These are phyloP conservation scores for Musa itinerans DNA, from an alignment of 176 grass and related monocot genomes.

Conservation along the genomic window DNA sequence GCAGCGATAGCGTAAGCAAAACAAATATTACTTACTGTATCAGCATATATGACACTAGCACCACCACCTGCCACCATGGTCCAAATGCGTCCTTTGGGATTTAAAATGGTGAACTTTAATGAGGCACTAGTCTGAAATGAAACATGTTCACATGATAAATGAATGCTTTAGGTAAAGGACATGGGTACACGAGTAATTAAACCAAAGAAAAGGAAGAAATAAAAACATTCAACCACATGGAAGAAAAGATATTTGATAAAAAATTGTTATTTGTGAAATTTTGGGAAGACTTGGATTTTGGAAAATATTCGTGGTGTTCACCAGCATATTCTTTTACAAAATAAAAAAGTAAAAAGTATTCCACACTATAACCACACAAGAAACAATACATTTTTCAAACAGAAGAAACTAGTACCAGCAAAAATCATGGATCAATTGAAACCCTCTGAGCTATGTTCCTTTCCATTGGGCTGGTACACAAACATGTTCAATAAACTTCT, in stretches of 20 bases:
- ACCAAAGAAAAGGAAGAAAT: background rate
- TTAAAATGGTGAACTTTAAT: conserved; percentile 91
- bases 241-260: background rate
- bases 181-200: background rate
- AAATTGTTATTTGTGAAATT: too few relatives aligned
- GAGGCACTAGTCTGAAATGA: conserved; percentile 83
- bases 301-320: too few relatives aligned
- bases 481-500: too few relatives aligned
- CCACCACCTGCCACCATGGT: conserved; percentile 98
- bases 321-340: too few relatives aligned
- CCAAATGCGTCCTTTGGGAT: conserved; percentile 92
- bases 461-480: too few relatives aligned
- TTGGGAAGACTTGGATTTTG: too few relatives aligned
- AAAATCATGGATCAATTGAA: too few relatives aligned
- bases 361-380: too few relatives aligned
- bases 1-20: background rate
- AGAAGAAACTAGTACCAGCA: too few relatives aligned
- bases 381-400: too few relatives aligned
- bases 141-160: conserved; percentile 7
- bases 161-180: background rate
- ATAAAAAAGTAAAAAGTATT: too few relatives aligned
- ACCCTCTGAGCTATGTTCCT: too few relatives aligned
- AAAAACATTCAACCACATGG: background rate
- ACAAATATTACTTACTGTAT: conserved; percentile 51
- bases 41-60: conserved; percentile 93